Percentiles rank a stretch among this genome's conserved stretches.
These are phyloP conservation scores for Rhodotorula mucilaginosa DNA, from an alignment of 1,284 basidiomycete genomes.

Conservation along the genomic window DNA sequence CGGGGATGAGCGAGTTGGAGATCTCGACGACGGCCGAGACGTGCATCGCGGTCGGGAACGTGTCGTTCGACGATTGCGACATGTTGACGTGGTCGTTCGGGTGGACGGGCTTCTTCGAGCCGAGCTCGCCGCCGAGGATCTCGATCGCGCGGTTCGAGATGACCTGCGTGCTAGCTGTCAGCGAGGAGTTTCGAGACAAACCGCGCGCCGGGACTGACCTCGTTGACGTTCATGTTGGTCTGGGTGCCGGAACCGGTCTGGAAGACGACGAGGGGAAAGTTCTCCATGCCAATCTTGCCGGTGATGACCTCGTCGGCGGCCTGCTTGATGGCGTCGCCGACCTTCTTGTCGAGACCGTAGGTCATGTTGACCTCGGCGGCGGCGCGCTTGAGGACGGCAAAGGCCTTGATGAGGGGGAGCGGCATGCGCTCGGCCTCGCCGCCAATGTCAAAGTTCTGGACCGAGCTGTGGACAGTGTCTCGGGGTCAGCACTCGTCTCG, in stretches of 20 bases:
- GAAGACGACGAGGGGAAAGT: constrained; percentile 98
- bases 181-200: too few relatives aligned
- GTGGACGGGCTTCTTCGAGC: constrained; percentile 95
- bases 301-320: constrained; percentile 98
- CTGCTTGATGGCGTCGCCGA: constrained; percentile 83
- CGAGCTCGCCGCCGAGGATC: constrained; percentile 89
- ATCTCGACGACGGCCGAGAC: constrained; percentile 92
- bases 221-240: constrained; percentile 99
- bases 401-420: constrained; percentile 91
- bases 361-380: constrained; percentile 85
- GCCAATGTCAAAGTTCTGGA: constrained; percentile 99
- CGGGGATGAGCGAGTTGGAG: constrained; percentile 75
- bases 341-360: constrained; percentile 86
- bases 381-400: constrained; percentile 97
- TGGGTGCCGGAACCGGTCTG: constrained; percentile 99
- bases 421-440: constrained; percentile 90
- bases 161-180: constrained; percentile 59
- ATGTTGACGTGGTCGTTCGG: constrained; percentile 99
- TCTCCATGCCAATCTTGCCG: constrained; percentile 79
- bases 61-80: constrained; percentile 98
- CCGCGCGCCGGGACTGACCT: constrained; percentile 55
- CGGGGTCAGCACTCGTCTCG: not conserved
- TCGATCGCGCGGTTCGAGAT: constrained; percentile 99
- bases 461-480: constrained; percentile 58
- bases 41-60: constrained; percentile 99